A percentile compares a stretch with the other conserved stretches of the same genome.
Evolutionary conservation across 345 rosid species (phyloP).

Genomic region (Aethionema arabicum): DNA sequence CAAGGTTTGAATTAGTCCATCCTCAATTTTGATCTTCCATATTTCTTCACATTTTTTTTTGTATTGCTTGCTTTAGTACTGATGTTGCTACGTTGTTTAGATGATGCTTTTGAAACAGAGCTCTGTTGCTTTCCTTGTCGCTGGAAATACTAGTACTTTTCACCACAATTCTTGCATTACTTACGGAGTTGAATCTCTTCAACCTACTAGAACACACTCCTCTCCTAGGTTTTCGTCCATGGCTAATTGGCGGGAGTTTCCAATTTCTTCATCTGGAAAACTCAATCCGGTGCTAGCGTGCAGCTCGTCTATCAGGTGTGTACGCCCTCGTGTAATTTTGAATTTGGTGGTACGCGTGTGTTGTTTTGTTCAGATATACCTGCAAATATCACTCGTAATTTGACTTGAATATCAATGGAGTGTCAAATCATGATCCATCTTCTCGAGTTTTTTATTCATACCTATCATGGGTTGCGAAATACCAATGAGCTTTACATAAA

Average conservation of each 20-base stretch:
- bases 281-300: slow-evolving; percentile 35
- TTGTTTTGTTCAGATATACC: too few relatives aligned
- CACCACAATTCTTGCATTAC: slow-evolving; percentile 17
- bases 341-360: too few relatives aligned
- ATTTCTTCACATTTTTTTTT: neutral
- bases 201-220: slow-evolving; percentile 2
- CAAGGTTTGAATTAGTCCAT: neutral
- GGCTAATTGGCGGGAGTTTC: slow-evolving; percentile 20
- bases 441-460: too few relatives aligned
- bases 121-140: slow-evolving; percentile 27
- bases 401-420: too few relatives aligned
- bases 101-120: slow-evolving; percentile 38
- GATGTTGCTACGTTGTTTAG: slow-evolving; percentile 16
- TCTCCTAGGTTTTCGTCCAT: slow-evolving; percentile 25
- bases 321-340: neutral
- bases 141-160: slow-evolving; percentile 19
- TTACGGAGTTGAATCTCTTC: slow-evolving; percentile 15
- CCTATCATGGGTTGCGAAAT: too few relatives aligned
- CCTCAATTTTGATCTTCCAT: neutral
- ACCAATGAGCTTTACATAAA: too few relatives aligned
- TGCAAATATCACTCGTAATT: too few relatives aligned
- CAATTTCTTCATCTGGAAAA: slow-evolving; percentile 14
- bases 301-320: slow-evolving; percentile 22
- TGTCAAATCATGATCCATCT: too few relatives aligned
- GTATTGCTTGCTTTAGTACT: slow-evolving; percentile 7